Percentiles rank a stretch among this genome's conserved stretches.
phyloP scores from a whole-genome alignment of 2,329 filamentous ascomycete genomes.

The Cryoendolithus antarcticus region DNA sequence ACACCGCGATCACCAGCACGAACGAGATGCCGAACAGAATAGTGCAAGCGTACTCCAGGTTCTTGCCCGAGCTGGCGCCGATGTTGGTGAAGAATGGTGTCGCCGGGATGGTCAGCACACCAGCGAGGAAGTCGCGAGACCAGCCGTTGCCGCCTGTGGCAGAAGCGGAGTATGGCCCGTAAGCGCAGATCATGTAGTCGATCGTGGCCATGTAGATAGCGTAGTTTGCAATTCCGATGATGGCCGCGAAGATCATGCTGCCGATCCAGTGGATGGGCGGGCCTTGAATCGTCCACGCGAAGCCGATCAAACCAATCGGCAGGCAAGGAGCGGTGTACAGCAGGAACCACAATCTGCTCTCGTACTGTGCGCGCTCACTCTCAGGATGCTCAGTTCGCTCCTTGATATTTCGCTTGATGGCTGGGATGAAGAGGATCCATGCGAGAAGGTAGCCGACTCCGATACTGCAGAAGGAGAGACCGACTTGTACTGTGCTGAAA shows the following conservation, averaged over 20 bases:
- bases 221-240: slow-evolving; percentile 61
- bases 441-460: slow-evolving; percentile 55
- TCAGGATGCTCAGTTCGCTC: slow-evolving; percentile 36
- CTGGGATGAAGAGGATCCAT: slow-evolving; percentile 49
- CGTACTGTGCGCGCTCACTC: slow-evolving; percentile 45
- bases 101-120: slow-evolving; percentile 57
- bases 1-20: slow-evolving; percentile 43
- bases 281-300: slow-evolving; percentile 58
- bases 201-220: slow-evolving; percentile 33
- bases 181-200: slow-evolving; percentile 57
- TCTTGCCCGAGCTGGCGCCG: slow-evolving; percentile 20
- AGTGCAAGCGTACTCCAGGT: slow-evolving; percentile 45
- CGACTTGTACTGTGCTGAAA: slow-evolving; percentile 47
- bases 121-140: slow-evolving; percentile 61
- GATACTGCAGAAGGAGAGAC: slow-evolving; percentile 55
- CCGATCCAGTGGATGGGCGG: slow-evolving; percentile 57
- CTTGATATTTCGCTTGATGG: slow-evolving; percentile 38
- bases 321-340: slow-evolving; percentile 51
- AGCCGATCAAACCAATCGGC: slow-evolving; percentile 58
- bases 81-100: slow-evolving; percentile 45
- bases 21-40: slow-evolving; percentile 40
- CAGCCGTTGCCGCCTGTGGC: slow-evolving; percentile 68
- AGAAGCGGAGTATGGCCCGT: slow-evolving; percentile 60
- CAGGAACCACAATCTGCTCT: slow-evolving; percentile 56
- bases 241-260: slow-evolving; percentile 52